These are phyloP conservation scores for Caloboletus firmus DNA, from an alignment of 1,284 basidiomycete species.

Conservation along the genomic window DNA sequence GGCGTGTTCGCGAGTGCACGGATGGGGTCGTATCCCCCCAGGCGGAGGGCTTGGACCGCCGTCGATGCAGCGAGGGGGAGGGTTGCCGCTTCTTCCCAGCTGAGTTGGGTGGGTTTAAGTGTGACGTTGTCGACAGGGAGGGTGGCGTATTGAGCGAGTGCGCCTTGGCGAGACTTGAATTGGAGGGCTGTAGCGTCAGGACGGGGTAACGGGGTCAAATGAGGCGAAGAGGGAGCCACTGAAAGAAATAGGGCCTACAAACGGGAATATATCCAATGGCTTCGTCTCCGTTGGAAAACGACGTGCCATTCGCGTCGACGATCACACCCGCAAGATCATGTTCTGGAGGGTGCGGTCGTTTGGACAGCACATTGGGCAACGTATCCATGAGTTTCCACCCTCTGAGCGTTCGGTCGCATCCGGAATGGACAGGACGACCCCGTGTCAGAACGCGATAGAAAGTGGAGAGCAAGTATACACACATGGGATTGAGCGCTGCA, in stretches of 20 bases:
- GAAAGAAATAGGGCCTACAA: conserved; percentile 31
- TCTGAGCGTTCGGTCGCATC: conserved; percentile 25
- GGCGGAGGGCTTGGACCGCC: conserved; percentile 50
- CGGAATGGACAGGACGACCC: neutral
- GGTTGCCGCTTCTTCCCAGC: conserved; percentile 56
- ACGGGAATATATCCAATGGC: conserved; percentile 55
- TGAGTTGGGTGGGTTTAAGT: conserved; percentile 48
- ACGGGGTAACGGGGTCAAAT: neutral
- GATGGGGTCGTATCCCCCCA: conserved; percentile 20
- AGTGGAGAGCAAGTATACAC: conserved; percentile 37
- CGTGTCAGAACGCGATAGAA: neutral
- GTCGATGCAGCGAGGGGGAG: conserved; percentile 56
- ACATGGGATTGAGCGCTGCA: conserved; percentile 68
- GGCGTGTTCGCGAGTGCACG: conserved; percentile 33
- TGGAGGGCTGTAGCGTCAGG: conserved; percentile 9
- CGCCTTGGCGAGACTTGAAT: conserved; percentile 6
- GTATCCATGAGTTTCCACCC: conserved; percentile 58
- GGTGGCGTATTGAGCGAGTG: conserved; percentile 46
- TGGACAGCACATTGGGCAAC: conserved; percentile 49
- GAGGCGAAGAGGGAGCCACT: neutral
- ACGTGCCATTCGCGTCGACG: conserved; percentile 51
- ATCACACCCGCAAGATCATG: conserved; percentile 64
- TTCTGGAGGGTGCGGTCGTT: conserved; percentile 54
- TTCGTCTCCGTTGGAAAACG: conserved; percentile 54
- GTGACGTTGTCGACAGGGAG: conserved; percentile 44